Evolutionary conservation across 2,329 filamentous ascomycete genomes (phyloP).

Genomic region (Aureobasidium sp.): DNA sequence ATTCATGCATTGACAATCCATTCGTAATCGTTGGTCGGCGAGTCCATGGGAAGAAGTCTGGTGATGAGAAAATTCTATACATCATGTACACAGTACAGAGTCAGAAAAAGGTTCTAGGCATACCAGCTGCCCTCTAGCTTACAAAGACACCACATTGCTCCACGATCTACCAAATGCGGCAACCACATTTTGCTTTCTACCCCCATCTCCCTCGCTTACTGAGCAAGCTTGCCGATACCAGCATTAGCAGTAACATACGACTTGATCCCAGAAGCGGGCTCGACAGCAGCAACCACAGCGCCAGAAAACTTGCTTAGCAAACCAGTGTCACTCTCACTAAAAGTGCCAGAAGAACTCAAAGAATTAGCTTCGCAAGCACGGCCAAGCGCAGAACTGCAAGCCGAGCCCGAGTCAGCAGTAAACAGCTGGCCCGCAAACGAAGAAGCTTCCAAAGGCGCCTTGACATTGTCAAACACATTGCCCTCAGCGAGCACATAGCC

Average conservation of each 20-base stretch:
- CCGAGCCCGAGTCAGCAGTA: constrained; percentile 30
- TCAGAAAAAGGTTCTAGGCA: not conserved
- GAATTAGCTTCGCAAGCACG: constrained; percentile 46
- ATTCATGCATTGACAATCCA: too few relatives aligned
- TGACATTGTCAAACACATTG: constrained; percentile 27
- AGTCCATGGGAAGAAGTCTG: too few relatives aligned
- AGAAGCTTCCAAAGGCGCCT: constrained; percentile 33
- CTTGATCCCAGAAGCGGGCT: constrained; percentile 25
- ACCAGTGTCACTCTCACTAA: constrained; percentile 31
- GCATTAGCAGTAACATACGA: constrained; percentile 29
- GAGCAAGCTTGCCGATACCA: constrained; percentile 37
- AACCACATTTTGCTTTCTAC: too few relatives aligned
- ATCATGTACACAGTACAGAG: not conserved
- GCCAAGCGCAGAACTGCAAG: constrained; percentile 42
- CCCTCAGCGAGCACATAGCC: constrained; percentile 46
- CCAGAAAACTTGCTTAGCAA: constrained; percentile 48
- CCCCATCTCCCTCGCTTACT: not conserved
- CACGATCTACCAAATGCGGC: not conserved
- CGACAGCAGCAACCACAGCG: constrained; percentile 45
- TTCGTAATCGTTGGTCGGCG: too few relatives aligned
- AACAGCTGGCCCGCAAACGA: constrained; percentile 35
- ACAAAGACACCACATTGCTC: not conserved
- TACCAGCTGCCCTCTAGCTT: not conserved
- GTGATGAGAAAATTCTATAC: too few relatives aligned
- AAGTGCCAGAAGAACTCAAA: constrained; percentile 19